Evolutionary conservation across 768 basidiomycete genomes (phyloP).

Genomic region (Polyporus arcularius): DNA sequence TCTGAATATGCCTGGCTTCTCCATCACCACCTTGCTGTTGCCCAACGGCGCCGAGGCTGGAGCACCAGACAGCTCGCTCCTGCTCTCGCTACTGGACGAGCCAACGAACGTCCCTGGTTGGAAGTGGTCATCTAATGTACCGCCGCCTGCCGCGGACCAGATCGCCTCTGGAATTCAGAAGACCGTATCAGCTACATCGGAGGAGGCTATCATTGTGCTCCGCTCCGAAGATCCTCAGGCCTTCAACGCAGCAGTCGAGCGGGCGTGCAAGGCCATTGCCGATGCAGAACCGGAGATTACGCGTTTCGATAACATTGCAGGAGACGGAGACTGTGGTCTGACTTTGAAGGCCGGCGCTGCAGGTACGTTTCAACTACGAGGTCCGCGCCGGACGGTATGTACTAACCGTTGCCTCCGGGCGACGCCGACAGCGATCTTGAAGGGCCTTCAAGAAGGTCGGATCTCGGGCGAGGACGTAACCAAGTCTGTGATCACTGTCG

Average conservation of each 20-base stretch:
- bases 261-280: conserved; percentile 68
- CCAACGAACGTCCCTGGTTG: conserved; percentile 75
- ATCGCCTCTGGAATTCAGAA: conserved; percentile 15
- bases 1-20: conserved; percentile 93
- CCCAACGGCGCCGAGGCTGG: conserved; percentile 46
- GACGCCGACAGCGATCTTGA: conserved; percentile 53
- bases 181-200: conserved; percentile 4
- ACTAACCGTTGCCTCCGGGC: not conserved
- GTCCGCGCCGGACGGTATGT: not conserved
- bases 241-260: conserved; percentile 57
- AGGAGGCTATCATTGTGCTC: conserved; percentile 22
- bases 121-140: conserved; percentile 66
- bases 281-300: conserved; percentile 89
- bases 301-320: conserved; percentile 85
- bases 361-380: conserved; percentile 40
- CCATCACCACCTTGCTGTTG: conserved; percentile 78
- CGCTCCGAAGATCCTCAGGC: conserved; percentile 44
- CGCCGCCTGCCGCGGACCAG: conserved; percentile 35
- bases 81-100: conserved; percentile 68
- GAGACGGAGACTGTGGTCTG: conserved; percentile 82
- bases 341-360: conserved; percentile 76
- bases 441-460: conserved; percentile 52
- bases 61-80: conserved; percentile 42
- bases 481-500: conserved; percentile 63
- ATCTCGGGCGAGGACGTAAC: conserved; percentile 68